These are phyloP conservation scores for Blepharisma japonicum DNA, from an alignment of 73 alveolate species.

Conservation along the genomic window DNA sequence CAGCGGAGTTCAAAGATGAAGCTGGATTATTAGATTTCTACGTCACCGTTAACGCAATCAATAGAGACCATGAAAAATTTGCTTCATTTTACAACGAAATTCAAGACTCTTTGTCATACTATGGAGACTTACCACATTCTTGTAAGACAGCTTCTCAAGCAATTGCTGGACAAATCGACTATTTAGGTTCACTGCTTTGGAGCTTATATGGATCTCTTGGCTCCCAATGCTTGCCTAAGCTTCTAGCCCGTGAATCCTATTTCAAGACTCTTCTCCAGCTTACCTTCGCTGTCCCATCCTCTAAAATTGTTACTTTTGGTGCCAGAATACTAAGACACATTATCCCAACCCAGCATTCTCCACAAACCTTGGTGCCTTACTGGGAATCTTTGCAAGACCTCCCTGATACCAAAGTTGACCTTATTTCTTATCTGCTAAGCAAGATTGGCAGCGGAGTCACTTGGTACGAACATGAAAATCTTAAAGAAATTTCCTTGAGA, in stretches of 20 bases:
- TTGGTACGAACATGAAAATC: neutral
- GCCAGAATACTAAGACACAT: neutral
- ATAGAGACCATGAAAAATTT: conserved; percentile 13
- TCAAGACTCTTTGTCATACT: neutral
- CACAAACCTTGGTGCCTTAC: neutral
- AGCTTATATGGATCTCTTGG: neutral
- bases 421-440: neutral
- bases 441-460: neutral
- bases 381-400: neutral
- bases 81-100: neutral
- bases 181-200: conserved; percentile 9
- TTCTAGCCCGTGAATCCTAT: neutral
- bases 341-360: conserved; percentile 6
- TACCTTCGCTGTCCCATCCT: neutral
- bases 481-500: neutral
- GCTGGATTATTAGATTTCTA: neutral
- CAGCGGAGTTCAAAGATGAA: conserved; percentile 6
- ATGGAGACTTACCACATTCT: conserved; percentile 12
- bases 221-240: conserved; percentile 3
- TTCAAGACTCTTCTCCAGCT: neutral
- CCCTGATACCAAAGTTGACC: too few species aligned
- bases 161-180: neutral
- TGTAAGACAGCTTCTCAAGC: neutral
- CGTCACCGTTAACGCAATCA: neutral
- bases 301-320: conserved; percentile 12